Evolutionary conservation across 192 early-diverging fungal genomes (phyloP), one percentile per base, ranked within the genome.

Genomic region (Coemansia sp.): DNA sequence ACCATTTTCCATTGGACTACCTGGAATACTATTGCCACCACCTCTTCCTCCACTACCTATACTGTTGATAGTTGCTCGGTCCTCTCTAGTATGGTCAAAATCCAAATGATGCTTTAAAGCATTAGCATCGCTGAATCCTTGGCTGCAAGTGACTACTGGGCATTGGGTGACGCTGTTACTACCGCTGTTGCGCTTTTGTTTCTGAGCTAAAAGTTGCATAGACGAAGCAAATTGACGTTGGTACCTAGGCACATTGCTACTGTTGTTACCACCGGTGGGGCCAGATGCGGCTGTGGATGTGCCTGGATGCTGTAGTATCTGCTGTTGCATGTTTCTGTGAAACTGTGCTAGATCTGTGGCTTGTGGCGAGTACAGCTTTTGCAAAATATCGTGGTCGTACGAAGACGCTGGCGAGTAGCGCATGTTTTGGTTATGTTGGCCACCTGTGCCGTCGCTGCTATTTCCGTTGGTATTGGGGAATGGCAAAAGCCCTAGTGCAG

Each of bases 81-180:
- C 41, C 10, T 63, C 64, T 1, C 46, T 46, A 0, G 56, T 40
- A 36, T 75, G 72, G 22, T 64, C 72, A 34, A 57, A 75, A 32
- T 40, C 20, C 45, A 75, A 14, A 17, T 75, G 72, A 19, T 68
- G 56, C 40, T 64, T 68, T 19, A 75, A 24, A 0, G 57, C 34
- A 38, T 68, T 67, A 14, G 65, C 72, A 27, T 75, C 72, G 50
- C 33, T 58, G 37, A 68, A 75, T 23, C 49, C 38, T 39, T 50
- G 61, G 1, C 39, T 40, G 30, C 65, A 75, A 1, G 22, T 39
- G 20, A 35, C 36, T 7, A 44, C 48, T 4, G 58, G 65, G 24
- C 72, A 68, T 13, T 17, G 24, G 4, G 57, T 47, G 22, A 64
- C 27, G 41, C 51, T 64, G 45, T 51, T 57, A 19, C 45, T 46